Evolutionary conservation across 1,284 basidiomycete species (phyloP).

Genomic region (Mycena citricolor): DNA sequence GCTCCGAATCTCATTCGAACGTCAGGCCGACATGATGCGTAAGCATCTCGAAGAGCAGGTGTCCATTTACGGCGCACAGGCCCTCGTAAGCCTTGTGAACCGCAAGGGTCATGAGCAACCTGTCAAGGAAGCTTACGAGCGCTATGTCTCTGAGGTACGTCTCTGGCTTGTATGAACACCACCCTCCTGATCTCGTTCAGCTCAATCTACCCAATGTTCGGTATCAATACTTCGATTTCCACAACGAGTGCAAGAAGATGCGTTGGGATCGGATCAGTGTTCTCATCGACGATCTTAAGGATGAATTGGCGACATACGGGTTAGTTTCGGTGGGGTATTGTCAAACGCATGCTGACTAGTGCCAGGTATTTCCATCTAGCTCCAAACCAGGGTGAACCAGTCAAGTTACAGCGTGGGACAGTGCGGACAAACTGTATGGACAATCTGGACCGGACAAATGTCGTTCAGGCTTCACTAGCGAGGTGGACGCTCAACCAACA

Average conservation of each 20-base stretch:
- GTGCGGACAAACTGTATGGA: constrained; percentile 93
- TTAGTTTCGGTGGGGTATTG: constrained; percentile 35
- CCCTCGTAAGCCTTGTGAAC: constrained; percentile 92
- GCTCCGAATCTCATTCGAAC: constrained; percentile 13
- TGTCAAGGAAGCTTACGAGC: constrained; percentile 95
- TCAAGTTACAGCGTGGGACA: constrained; percentile 62
- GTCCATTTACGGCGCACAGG: constrained; percentile 77
- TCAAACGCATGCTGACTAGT: constrained; percentile 10
- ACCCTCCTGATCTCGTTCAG: constrained; percentile 33
- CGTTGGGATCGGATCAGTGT: constrained; percentile 91
- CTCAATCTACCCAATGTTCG: constrained; percentile 66
- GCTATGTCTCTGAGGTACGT: constrained; percentile 63
- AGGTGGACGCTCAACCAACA: constrained; percentile 85
- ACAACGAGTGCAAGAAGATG: constrained; percentile 94
- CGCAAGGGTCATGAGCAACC: constrained; percentile 94
- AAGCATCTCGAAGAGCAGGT: constrained; percentile 80
- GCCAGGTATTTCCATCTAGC: constrained; percentile 77
- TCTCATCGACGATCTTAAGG: constrained; percentile 77
- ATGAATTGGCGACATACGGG: constrained; percentile 75
- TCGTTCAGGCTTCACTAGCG: constrained; percentile 87
- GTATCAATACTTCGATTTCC: constrained; percentile 98
- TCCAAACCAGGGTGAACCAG: constrained; percentile 42
- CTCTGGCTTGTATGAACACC: not conserved
- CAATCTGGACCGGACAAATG: constrained; percentile 96
- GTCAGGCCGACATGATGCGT: constrained; percentile 68